phyloP scores from a whole-genome alignment of 2,329 filamentous ascomycete genomes.

The Colletotrichum horii region DNA sequence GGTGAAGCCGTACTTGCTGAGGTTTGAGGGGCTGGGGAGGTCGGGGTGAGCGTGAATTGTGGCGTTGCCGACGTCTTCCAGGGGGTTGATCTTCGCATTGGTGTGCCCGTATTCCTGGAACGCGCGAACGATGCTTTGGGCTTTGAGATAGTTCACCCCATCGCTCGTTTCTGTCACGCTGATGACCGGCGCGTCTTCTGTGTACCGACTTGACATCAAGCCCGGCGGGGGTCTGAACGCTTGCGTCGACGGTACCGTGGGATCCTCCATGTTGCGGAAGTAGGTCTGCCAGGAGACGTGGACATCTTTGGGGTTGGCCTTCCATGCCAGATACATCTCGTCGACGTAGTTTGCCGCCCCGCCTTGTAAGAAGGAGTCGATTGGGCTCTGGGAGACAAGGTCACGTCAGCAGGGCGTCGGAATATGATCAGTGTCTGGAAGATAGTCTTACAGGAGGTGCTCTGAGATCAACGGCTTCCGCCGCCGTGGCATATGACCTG shows the following conservation, averaged over 20 bases:
- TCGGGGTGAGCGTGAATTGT: constrained; percentile 74
- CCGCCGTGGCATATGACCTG: neutral
- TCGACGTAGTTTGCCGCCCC: constrained; percentile 99
- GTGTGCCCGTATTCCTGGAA: constrained; percentile 98
- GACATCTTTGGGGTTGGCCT: constrained; percentile 86
- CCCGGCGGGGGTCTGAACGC: constrained; percentile 96
- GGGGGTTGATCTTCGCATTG: constrained; percentile 95
- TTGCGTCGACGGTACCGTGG: constrained; percentile 94
- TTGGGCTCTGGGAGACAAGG: neutral
- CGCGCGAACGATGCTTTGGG: constrained; percentile 93
- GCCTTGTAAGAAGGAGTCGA: constrained; percentile 93
- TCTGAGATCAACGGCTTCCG: neutral
- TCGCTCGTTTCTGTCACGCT: constrained; percentile 72
- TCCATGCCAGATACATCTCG: constrained; percentile 99
- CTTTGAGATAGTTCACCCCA: constrained; percentile 93
- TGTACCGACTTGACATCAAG: constrained; percentile 81
- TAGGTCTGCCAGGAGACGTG: constrained; percentile 99
- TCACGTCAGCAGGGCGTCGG: neutral
- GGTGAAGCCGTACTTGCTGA: constrained; percentile 92
- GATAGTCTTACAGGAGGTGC: neutral
- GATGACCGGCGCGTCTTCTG: constrained; percentile 71
- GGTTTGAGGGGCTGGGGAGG: constrained; percentile 87
- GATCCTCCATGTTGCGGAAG: constrained; percentile 98
- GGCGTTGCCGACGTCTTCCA: constrained; percentile 87
- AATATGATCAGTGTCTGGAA: fast-evolving